Evolutionary conservation across 257 asterid species (phyloP), one percentile per base, ranked within the genome.

Genomic region (Solanum commersonii): DNA sequence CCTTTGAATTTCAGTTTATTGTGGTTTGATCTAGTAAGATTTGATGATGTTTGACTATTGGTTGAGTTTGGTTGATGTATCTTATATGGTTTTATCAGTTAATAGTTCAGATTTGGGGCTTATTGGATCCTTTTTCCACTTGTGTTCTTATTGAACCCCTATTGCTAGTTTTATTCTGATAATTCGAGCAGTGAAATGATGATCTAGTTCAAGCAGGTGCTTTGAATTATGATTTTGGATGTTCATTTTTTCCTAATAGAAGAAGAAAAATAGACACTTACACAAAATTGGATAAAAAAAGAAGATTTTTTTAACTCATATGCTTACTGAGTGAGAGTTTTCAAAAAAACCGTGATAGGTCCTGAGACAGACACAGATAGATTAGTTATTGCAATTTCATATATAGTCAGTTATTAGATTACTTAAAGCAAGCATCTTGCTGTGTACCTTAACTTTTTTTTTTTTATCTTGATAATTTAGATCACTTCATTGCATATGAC

Each of bases 21-120:
- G 49, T 38, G 29, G 25, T 70, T 70, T 71, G 91, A 89, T 90
- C 85, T 67, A 40, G 35, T 46, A 5, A 52, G 87, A 83, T 71
- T 71, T 84, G 89, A 71, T 83, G 18, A 33, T 27, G 84, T 78
- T 42, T 40, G 84, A 25, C 84, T 88, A 60, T 42, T 6, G 27
- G 18, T 87, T 79, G 31, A 46, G 7, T n/a, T 85, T 77, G 88
- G 81, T 83, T 40, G 88, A 15, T 86, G 33, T 23, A 84, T 88
- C 68, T 4, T 68, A 33, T 88, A 20, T 86, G 44, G 44, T 79
- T 14, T 84, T 86, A 77, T 77, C n/a, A 25, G 33, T 42, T 42
- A 15, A 25, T 79, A n/a, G 2, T n/a, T 77, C 60, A 49, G 70
- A 81, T 81, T 81, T 81, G 42, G 29, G 85, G 70, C 20, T 81